phyloP scores from a whole-genome alignment of 2,329 filamentous ascomycete species.

The Teratosphaeriaceae sp. region DNA sequence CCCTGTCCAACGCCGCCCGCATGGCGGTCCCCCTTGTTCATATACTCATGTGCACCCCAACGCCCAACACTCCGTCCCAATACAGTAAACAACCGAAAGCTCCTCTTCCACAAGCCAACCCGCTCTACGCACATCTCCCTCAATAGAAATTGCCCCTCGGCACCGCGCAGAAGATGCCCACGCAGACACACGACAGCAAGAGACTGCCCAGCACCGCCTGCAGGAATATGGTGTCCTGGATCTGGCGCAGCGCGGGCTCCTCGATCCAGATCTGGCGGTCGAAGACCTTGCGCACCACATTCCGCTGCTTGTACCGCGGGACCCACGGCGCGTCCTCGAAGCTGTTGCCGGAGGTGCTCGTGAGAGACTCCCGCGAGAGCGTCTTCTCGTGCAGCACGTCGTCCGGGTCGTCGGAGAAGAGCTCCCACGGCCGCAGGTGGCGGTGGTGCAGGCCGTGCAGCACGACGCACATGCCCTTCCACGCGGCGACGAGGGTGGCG shows the following conservation, averaged over 20 bases:
- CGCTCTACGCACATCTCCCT: no score
- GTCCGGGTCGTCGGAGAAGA: slow-evolving; percentile 49
- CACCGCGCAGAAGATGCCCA: slow-evolving; percentile 62
- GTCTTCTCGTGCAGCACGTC: slow-evolving; percentile 38
- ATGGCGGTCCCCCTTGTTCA: no score
- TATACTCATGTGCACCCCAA: no score
- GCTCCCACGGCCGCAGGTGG: slow-evolving; percentile 68
- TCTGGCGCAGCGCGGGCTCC: slow-evolving; percentile 68
- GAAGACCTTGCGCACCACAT: slow-evolving; percentile 65
- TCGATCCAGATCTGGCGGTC: slow-evolving; percentile 72
- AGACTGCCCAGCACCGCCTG: slow-evolving; percentile 58
- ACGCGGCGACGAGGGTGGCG: slow-evolving; percentile 63
- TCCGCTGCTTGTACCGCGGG: slow-evolving; percentile 62
- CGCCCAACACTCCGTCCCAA: no score
- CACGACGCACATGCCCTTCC: slow-evolving; percentile 75
- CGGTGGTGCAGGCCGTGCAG: slow-evolving; percentile 69
- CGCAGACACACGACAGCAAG: slow-evolving; percentile 49
- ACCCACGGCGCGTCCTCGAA: slow-evolving; percentile 76
- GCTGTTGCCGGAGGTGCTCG: slow-evolving; percentile 53
- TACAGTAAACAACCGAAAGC: neutral
- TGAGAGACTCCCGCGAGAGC: slow-evolving; percentile 43
- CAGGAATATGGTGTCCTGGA: slow-evolving; percentile 72
- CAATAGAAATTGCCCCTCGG: slow-evolving; percentile 51
- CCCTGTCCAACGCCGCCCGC: no score
- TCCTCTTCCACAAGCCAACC: no score